Conservation (phyloP, 176 grass and related monocot species). For the Luzula sylvatica region DNA sequence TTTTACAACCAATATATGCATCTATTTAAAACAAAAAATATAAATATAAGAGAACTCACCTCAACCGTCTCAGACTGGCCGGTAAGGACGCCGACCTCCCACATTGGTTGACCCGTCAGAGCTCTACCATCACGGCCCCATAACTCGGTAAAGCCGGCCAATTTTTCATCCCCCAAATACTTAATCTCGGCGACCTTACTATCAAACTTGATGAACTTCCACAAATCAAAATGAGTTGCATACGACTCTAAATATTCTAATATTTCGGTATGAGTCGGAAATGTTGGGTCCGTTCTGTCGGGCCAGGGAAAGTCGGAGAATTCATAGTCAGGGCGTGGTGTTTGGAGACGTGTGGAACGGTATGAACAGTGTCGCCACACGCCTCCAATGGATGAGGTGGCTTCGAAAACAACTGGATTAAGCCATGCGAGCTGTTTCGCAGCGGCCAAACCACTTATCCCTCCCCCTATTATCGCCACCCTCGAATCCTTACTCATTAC, state of each 20-base stretch:
- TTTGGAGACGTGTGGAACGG: constrained; percentile 82
- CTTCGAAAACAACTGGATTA: constrained; percentile 82
- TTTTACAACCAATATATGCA: not conserved
- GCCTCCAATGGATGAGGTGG: constrained; percentile 52
- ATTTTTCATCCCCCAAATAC: constrained; percentile 34
- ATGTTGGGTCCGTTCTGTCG: constrained; percentile 64
- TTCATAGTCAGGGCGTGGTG: constrained; percentile 81
- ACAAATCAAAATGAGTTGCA: constrained; percentile 53
- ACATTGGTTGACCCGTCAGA: constrained; percentile 46
- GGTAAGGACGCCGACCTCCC: constrained; percentile 69
- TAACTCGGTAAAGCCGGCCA: constrained; percentile 31
- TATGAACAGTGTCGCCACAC: constrained; percentile 91
- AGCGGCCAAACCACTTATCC: constrained; percentile 74
- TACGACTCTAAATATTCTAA: constrained; percentile 77
- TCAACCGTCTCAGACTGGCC: constrained; percentile 27
- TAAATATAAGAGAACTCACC: constrained; percentile 13
- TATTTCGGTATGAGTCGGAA: constrained; percentile 76
- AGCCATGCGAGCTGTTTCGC: constrained; percentile 63
- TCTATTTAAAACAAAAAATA: not conserved
- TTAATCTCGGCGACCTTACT: constrained; percentile 75
- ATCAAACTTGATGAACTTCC: constrained; percentile 50
- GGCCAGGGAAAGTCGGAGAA: constrained; percentile 84
- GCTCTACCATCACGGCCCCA: constrained; percentile 53
- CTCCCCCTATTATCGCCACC: constrained; percentile 85
- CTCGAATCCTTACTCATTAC: constrained; percentile 21